phyloP scores from a whole-genome alignment of 2,329 filamentous ascomycete genomes.

The Fonsecaea monophora region DNA sequence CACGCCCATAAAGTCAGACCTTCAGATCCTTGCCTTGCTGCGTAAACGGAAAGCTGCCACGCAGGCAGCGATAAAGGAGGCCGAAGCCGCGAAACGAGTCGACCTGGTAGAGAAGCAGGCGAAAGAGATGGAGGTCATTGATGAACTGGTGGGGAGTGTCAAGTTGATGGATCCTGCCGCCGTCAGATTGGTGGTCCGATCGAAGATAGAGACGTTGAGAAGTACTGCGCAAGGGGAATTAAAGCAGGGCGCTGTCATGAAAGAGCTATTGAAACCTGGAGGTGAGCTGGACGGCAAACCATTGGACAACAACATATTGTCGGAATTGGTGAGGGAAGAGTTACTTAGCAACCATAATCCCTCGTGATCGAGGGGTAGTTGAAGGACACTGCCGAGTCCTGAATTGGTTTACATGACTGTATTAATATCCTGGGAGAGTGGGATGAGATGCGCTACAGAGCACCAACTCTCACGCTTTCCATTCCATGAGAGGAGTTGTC shows the following conservation, averaged over 20 bases:
- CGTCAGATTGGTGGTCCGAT: slow-evolving; percentile 47
- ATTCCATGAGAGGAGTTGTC: slow-evolving; percentile 1
- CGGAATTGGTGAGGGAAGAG: slow-evolving; percentile 49
- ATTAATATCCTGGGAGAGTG: not conserved
- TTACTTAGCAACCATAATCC: slow-evolving; percentile 21
- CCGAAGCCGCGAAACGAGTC: slow-evolving; percentile 48
- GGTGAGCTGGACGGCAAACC: slow-evolving; percentile 54
- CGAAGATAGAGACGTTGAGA: slow-evolving; percentile 47
- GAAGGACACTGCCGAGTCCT: not conserved
- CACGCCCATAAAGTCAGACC: slow-evolving; percentile 54
- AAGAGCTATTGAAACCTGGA: slow-evolving; percentile 50
- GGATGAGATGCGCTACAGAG: not conserved
- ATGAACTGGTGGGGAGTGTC: slow-evolving; percentile 54
- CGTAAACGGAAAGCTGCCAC: slow-evolving; percentile 51
- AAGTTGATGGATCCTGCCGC: slow-evolving; percentile 52
- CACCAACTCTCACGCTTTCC: not conserved
- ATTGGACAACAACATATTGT: slow-evolving; percentile 51
- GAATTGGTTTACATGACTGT: slow-evolving; percentile 13
- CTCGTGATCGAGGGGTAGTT: slow-evolving; percentile 7
- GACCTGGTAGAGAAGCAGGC: slow-evolving; percentile 57
- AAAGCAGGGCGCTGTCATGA: slow-evolving; percentile 52
- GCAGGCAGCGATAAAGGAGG: slow-evolving; percentile 52
- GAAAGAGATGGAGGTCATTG: slow-evolving; percentile 51
- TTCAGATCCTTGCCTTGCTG: slow-evolving; percentile 55
- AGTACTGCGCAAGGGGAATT: slow-evolving; percentile 39